Base-by-base conservation (phyloP, 2,329 filamentous ascomycete genomes). In the Dothideomycetes sp. region DNA sequence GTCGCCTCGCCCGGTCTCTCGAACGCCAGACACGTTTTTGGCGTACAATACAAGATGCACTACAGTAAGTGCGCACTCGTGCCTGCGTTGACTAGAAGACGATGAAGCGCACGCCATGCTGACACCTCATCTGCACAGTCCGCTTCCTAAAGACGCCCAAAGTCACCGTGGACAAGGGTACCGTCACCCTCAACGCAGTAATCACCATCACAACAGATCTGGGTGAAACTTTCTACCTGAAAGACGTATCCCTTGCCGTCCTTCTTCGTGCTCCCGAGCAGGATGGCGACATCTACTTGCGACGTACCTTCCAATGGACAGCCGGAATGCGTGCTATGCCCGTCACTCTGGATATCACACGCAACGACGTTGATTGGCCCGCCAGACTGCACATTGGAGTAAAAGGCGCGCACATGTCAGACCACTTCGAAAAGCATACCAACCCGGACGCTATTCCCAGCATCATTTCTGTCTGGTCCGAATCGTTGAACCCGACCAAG, bases 191-290 rank as follows among this genome's bases (percentile, higher is more conserved):
- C 41, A 69, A 62, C 44, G 61, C 68, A 35, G 63, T 77, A 19
- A 63, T 83, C 43, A 79, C 78, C 30, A 69, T 84, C 52, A 79
- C 77, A 9, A 82, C 78, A 17, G 80, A 84, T 52, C 63, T 84
- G 5, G 80, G 80, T 14, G 78, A 82, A 49, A 68, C 68, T 1
- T 79, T 81, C 52, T 66, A 75, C 32, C 64, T 68, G n/a, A 51
- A 62, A 33, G 59, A 71, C 49, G 49, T 69, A 16, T 51, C 61
- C 10, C 53, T 75, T 7, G 52, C 60, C 12, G 64, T 58, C 16
- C 60, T 61, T 5, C 44, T 72, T 24, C 44, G 57, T 30, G 45
- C 49, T 29, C 32, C 42, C 11, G 50, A 53, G 16, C 40, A 47
- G 11, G 53, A 61, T 40, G 55, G 60, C 19, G 52, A 65, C 19